These are phyloP conservation scores for Candida silvicultrix DNA, from an alignment of 805 yeast genomes.

Conservation along the genomic window DNA sequence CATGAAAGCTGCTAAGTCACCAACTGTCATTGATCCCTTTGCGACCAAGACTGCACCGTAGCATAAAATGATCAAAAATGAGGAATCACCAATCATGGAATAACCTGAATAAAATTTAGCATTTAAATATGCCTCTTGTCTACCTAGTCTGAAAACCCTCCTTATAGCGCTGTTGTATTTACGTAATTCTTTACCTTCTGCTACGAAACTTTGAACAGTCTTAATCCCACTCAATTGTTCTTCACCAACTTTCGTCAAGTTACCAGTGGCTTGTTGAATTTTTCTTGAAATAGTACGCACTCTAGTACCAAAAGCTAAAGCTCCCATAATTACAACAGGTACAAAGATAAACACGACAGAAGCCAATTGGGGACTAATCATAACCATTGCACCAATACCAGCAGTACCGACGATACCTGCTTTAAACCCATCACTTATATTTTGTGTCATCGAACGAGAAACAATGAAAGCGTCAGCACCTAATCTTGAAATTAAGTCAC, in stretches of 20 bases:
- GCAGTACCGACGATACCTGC: conserved; percentile 77
- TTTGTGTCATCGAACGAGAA: conserved; percentile 82
- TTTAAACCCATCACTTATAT: conserved; percentile 85
- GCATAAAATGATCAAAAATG: conserved; percentile 67
- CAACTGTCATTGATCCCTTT: conserved; percentile 69
- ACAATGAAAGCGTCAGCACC: conserved; percentile 89
- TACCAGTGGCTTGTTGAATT: conserved; percentile 84
- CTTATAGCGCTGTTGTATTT: conserved; percentile 72
- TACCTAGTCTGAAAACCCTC: conserved; percentile 58
- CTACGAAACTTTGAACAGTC: conserved; percentile 90
- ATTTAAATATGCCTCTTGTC: conserved; percentile 71
- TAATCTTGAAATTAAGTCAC: conserved; percentile 85
- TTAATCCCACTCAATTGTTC: conserved; percentile 84
- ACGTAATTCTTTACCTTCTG: conserved; percentile 73
- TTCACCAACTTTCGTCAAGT: conserved; percentile 83
- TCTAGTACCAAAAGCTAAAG: conserved; percentile 75
- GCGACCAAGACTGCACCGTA: conserved; percentile 82
- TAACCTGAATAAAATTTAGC: conserved; percentile 76
- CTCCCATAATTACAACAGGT: conserved; percentile 76
- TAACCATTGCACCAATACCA: conserved; percentile 87
- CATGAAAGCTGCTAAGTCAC: conserved; percentile 90
- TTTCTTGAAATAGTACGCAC: conserved; percentile 70
- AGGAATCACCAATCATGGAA: conserved; percentile 79
- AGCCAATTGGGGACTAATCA: conserved; percentile 76
- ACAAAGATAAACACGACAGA: conserved; percentile 71